phyloP scores from a whole-genome alignment of 352 stramenopile genomes.

The Phytophthora litchii region DNA sequence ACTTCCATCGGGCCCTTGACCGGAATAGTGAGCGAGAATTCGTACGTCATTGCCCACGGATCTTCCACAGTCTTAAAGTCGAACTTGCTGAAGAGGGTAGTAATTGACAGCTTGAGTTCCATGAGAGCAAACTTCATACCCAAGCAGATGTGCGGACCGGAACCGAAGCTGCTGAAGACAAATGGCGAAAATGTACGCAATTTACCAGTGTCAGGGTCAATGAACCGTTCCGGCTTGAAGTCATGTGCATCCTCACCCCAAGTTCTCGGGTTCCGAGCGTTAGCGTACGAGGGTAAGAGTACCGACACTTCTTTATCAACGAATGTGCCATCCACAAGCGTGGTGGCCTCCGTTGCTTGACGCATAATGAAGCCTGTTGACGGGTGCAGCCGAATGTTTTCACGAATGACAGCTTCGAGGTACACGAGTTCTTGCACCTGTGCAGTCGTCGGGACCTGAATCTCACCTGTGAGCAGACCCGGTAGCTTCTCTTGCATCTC shows the following conservation, averaged over 20 bases:
- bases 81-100: slow-evolving; percentile 48
- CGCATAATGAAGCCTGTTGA: slow-evolving; percentile 52
- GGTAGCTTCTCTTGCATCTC: slow-evolving; percentile 46
- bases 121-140: slow-evolving; percentile 49
- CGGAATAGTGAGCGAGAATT: slow-evolving; percentile 37
- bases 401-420: slow-evolving; percentile 52
- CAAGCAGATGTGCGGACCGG: slow-evolving; percentile 55
- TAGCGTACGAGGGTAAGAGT: slow-evolving; percentile 3
- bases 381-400: slow-evolving; percentile 65
- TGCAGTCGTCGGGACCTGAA: slow-evolving; percentile 31
- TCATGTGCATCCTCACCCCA: slow-evolving; percentile 3
- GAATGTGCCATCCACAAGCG: slow-evolving; percentile 53
- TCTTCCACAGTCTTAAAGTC: slow-evolving; percentile 44
- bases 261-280: slow-evolving; percentile 4
- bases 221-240: slow-evolving; percentile 1
- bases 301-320: slow-evolving; percentile 27
- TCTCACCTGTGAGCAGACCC: slow-evolving; percentile 10
- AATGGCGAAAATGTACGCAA: slow-evolving; percentile 5
- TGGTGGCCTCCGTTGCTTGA: slow-evolving; percentile 37
- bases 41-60: slow-evolving; percentile 45
- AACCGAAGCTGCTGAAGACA: slow-evolving; percentile 39
- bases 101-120: slow-evolving; percentile 58
- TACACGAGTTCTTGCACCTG: slow-evolving; percentile 56
- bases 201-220: slow-evolving; percentile 5
- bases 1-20: slow-evolving; percentile 6